Base-by-base conservation (phyloP, 768 basidiomycete species). In the Kwoniella bestiolae region DNA sequence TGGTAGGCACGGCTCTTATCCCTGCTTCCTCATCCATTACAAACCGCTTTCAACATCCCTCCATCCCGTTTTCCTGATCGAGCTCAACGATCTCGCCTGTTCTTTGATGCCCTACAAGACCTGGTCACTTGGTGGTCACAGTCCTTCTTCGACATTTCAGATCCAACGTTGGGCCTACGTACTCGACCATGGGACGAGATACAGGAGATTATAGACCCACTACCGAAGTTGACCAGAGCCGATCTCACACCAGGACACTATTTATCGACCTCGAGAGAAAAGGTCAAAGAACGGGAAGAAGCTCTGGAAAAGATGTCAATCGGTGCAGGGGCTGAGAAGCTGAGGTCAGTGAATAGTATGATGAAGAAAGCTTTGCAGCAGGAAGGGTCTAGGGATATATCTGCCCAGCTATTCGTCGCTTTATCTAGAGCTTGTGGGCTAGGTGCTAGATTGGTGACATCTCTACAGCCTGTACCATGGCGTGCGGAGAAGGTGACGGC, bases 391-490 rank as follows among this genome's bases (percentile, higher is more conserved):
- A 85, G 91, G 66, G 96, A 99, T 78, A 86, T 87, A 41, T 90
- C 90, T 63, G 90, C 92, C 0, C 92, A 95, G 71, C 85, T 98
- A 3, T 98, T 97, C 78, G 94, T 93, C 4, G 88, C 91, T 0
- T 83, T 96, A 0, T 92, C 92, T 79, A 86, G 96, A 23, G 91
- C 88, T 5, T 84, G 97, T 5, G 90, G 88, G 11, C 87, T 98
- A 21, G 94, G 94, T 0, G 87, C 93, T 5, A 84, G 96, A 51
- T 83, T 98, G 56, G 90, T 97, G 9, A 89, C 89, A 69, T 95
- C 92, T 74, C 81, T 99, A 47, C 95, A 98, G 81, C 88, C 91
- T 58, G 88, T 97, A 9, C 92, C 93, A 9, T 97, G 94, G 94
- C 86, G 93, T 78, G 86, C 80, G 41, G 80, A 81, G 53, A 81